Base-by-base conservation (phyloP, 768 basidiomycete species). In the Kwoniella pini region DNA sequence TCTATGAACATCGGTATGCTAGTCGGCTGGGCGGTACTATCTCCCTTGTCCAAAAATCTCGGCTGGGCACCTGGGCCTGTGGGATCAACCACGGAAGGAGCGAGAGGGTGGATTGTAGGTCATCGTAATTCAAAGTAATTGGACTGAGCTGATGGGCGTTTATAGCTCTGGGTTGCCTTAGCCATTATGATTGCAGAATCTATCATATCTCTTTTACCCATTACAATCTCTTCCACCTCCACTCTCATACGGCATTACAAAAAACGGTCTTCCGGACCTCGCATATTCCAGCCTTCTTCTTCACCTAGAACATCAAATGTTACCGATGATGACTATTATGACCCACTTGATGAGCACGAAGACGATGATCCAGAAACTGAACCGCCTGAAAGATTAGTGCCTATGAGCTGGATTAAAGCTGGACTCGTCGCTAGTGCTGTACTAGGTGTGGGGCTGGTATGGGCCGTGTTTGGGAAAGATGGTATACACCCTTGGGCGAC, bases 401-500 rank as follows among this genome's bases (percentile, higher is more conserved):
- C 93, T 0, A 82, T 75, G 43, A 78, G 75, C 22, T 95, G 92
- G 92, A 91, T 95, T 15, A 42, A 85, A 4, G 75, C 79, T 60
- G 95, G 95, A 0, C 73, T 92, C 53, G 77, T 77, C 0, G 76
- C 69, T 21, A 90, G 88, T 70, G 82, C 89, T 19, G 65, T 84
- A 12, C 55, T 84, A 17, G 93, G 95, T 12, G 90, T 89, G 2
- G 58, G 86, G 11, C 80, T 95, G 19, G 90, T 98, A 0, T 93
- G 91, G 88, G 48, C 85, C 2, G 87, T 97, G 12, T 98, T 98
- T 74, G 93, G 94, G 1, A 78, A 86, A 60, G 88, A 95, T 59
- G 92, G 91, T 2, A 96, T 97, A 76, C 88, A 88, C 69, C 90
- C 92, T 30, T 97, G 94, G 94, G 95, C 95, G 3, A 96, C 91